Base-by-base conservation (phyloP, 2,329 filamentous ascomycete species). In the Penicillium rolfsii region DNA sequence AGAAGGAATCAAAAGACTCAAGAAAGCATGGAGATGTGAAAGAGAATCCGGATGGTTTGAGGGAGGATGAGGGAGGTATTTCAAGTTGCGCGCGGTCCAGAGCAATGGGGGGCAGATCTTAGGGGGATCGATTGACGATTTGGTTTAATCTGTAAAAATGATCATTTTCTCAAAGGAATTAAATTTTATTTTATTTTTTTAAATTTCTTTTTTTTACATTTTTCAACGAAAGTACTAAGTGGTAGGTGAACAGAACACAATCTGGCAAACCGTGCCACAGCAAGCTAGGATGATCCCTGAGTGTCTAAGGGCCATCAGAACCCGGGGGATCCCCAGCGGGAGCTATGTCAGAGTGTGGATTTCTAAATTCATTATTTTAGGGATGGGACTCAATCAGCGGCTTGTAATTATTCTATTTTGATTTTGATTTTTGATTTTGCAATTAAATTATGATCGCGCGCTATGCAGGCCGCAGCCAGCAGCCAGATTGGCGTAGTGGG, bases 281-380 rank as follows among this genome's bases (percentile, higher is more conserved):
- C 11, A 38, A 65, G 30, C 62, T 64, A 62, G 67, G 67, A 67
- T 68, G 59, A 68, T 67, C 67, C 66, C 41, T 57, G 67, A 35
- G 46, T 49, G 36, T 43, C 33, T 24, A 43, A 43, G 26, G 26
- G 41, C 16, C 33, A 61, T 59, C n/a, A 58, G 49, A 57, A 64
- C 58, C 57, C 59, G 57, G 64, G 64, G 63, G 46, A 65, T 59
- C 65, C 61, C 63, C 60, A 54, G 46, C 33, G 55, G 48, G 19
- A 53, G 14, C 50, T 40, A 43, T 24, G 19, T 40, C 22, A 43
- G 19, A 22, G 40, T 41, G 19, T 41, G 16, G 38, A 41, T 19
- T 41, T 19, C 22, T 43, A 12, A 43, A 11, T 43, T 11, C 11
- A 19, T 41, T 22, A 22, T 43, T 30, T 48, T 48, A 7, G 45